Base-by-base conservation (phyloP, 768 basidiomycete genomes). In the Tubosaeta brunneosetosa region DNA sequence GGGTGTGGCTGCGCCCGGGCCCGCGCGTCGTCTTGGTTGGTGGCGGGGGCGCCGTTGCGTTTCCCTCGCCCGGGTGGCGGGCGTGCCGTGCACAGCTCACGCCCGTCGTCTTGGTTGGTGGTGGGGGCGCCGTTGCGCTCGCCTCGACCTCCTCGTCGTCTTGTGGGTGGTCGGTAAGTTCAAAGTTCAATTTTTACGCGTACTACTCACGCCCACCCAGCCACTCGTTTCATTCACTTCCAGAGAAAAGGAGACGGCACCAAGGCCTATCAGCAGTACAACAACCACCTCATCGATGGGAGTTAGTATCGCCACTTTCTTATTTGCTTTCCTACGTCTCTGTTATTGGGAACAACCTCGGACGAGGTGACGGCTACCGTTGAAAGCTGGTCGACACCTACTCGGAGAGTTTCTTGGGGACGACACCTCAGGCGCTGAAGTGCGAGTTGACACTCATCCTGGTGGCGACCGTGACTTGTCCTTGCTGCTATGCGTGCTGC, bases 211-310 rank as follows among this genome's bases (percentile, higher is more conserved):
- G n/a, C n/a, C n/a, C n/a, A n/a, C n/a, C n/a, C n/a, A n/a, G n/a
- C n/a, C n/a, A n/a, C n/a, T n/a, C n/a, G n/a, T n/a, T n/a, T n/a
- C n/a, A n/a, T 99, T 52, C 77, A 83, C 61, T 98, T 98, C 79
- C 76, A 77, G 62, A 82, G 80, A 64, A 87, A 85, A 65, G 94
- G 93, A 53, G 92, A 94, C 64, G 97, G 87, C 53, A 84, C 84
- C 68, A 91, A 87, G 79, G 97, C 97, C 3, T 94, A 85, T 72
- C 80, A 88, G 62, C 83, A 91, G 59, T 99, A 98, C 79, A 92
- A 99, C 82, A 91, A 91, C 76, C 88, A 95, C 70, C 88, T 98
- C 76, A 94, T 99, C 84, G 97, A 99, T 87, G 93, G 94, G 78
- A 97, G 97, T 99, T 89, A 93, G 97, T 98, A 89, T 80, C 83